A percentile compares a stretch with the other conserved stretches of the same genome.
Conservation (phyloP, 331 rosid species). For the Saraca asoca region DNA sequence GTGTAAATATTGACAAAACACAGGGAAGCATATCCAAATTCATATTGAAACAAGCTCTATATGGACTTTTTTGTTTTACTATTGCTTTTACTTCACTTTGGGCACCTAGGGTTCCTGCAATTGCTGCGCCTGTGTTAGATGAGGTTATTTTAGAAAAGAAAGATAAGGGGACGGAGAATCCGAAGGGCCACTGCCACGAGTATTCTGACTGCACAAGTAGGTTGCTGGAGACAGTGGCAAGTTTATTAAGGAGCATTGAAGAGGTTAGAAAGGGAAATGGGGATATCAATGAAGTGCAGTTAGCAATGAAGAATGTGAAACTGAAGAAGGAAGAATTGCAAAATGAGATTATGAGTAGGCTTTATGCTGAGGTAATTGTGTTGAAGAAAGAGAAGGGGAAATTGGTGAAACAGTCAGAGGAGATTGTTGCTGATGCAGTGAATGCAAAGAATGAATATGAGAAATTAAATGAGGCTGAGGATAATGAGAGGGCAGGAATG, state of each 20-base stretch:
- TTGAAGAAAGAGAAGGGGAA: conserved; percentile 48
- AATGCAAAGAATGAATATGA: conserved; percentile 47
- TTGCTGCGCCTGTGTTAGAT: conserved; percentile 41
- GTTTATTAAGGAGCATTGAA: conserved; percentile 51
- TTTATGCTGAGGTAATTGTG: conserved; percentile 50
- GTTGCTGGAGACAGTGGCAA: conserved; percentile 57
- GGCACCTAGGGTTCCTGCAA: conserved; percentile 43
- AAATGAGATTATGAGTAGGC: conserved; percentile 47
- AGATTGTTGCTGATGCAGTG: conserved; percentile 48
- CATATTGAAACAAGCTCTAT: conserved; percentile 41
- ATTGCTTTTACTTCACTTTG: conserved; percentile 57
- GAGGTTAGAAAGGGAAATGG: conserved; percentile 59
- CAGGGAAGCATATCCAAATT: conserved; percentile 31
- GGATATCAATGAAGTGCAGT: conserved; percentile 44
- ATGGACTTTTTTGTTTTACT: conserved; percentile 58
- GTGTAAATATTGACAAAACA: conserved; percentile 11
- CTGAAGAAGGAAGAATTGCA: conserved; percentile 56
- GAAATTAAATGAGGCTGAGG: conserved; percentile 33
- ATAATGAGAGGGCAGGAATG: conserved; percentile 43
- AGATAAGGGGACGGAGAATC: conserved; percentile 27
- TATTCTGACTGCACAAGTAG: conserved; percentile 52
- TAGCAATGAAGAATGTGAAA: conserved; percentile 57
- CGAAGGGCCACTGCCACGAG: conserved; percentile 49
- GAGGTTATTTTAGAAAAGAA: conserved; percentile 35
- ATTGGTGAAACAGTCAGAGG: conserved; percentile 45